A percentile compares a stretch with the other conserved stretches of the same genome.
These are phyloP conservation scores for Davidsoniella australis DNA, from an alignment of 2,329 filamentous ascomycete species.

Conservation along the genomic window DNA sequence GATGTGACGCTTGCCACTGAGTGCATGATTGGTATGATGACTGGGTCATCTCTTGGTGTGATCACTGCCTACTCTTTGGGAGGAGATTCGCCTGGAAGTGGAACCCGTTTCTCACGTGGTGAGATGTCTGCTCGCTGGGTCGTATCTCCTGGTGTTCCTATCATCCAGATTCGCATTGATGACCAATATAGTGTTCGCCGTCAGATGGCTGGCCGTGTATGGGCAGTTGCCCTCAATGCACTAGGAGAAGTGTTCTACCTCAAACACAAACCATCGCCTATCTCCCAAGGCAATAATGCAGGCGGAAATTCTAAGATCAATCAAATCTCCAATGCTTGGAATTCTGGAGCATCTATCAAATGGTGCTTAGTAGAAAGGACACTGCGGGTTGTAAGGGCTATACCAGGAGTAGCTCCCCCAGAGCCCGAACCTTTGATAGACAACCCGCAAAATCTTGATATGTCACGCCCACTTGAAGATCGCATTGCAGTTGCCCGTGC, in stretches of 20 bases:
- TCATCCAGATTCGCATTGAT: conserved; percentile 68
- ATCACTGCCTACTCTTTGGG: conserved; percentile 69
- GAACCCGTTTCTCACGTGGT: conserved; percentile 48
- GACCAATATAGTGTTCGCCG: conserved; percentile 62
- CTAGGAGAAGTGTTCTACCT: conserved; percentile 84
- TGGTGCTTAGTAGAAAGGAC: conserved; percentile 73
- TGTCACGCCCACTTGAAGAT: conserved; percentile 41
- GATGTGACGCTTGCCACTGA: conserved; percentile 55
- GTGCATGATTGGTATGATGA: conserved; percentile 65
- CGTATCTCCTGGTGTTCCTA: conserved; percentile 80
- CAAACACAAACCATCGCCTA: conserved; percentile 46
- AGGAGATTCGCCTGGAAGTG: conserved; percentile 23
- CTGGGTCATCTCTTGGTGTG: conserved; percentile 68
- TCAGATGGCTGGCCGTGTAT: conserved; percentile 53
- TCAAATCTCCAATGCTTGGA: conserved; percentile 56
- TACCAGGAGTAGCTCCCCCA: conserved; percentile 48
- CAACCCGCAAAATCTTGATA: conserved; percentile 2
- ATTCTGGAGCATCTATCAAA: conserved; percentile 56
- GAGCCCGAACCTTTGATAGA: conserved; percentile 21
- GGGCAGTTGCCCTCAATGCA: conserved; percentile 88
- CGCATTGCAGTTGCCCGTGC: conserved; percentile 61
- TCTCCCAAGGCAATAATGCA: conserved; percentile 14
- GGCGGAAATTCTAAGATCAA: conserved; percentile 31
- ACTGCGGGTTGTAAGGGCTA: conserved; percentile 50
- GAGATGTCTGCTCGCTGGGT: conserved; percentile 81